Evolutionary conservation across 305 asterid species (phyloP), one percentile per base, ranked within the genome.

Genomic region (Coffea humblotiana): DNA sequence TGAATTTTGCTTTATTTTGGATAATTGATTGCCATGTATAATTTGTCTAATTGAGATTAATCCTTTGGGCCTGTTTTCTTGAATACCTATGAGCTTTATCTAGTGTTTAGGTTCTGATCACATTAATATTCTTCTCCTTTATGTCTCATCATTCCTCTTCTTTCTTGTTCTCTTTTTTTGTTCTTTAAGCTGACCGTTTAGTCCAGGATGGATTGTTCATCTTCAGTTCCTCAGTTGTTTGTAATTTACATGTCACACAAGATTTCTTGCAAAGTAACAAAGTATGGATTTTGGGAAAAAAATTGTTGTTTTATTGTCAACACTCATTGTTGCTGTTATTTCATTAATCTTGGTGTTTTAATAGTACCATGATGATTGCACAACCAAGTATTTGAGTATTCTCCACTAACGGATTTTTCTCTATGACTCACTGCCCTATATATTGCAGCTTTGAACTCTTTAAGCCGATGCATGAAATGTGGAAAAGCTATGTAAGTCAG

Each of bases 391-490:
- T 29, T 74, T 15, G 49, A 23, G 8, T 51, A 2, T 51, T 52
- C 40, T 45, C 19, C 1, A 52, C n/a, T 47, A 60, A 21, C 10
- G 68, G 10, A 37, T 47, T 11, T 72, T 23, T 7, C 56, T 68
- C 23, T 35, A 13, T 21, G 8, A 60, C 35, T 47, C 43, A 11
- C 21, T 61, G 48, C 15, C 10, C 52, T 64, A 70, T 65, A 40
- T 40, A 40, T 82, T 82, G 75, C 94, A 95, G 98, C 76, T 93
- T 81, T 84, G 93, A 93, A 77, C 77, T 77, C 69, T 95, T 89
- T 78, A 89, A 86, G 83, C 96, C 96, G 47, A 89, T 95, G 96
- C 97, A 90, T 65, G 97, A 92, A 80, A 92, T 84, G 91, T 95
- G 99, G 98, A 93, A 88, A 84, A 87, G 88, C 80, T 88, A 90